Base-by-base conservation (phyloP, 1,284 basidiomycete species). In the Trichosporon sp. region DNA sequence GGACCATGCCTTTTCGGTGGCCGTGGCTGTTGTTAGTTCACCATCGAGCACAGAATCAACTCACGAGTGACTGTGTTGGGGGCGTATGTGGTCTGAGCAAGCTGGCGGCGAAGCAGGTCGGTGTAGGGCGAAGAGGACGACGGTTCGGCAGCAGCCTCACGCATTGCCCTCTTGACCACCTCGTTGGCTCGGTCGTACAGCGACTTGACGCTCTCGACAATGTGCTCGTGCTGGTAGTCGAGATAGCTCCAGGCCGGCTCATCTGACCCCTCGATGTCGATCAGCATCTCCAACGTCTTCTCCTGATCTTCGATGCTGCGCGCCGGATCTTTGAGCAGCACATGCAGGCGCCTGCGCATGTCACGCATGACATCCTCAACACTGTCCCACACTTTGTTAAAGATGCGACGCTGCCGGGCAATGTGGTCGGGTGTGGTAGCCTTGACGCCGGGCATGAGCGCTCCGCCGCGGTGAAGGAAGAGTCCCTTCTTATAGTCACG, bases 401-500 rank as follows among this genome's bases (percentile, higher is more conserved):
- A 86, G 37, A 99, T 90, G 37, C 94, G 86, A 72, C 88, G 90
- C 80, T 96, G 93, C 75, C 94, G 92, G 69, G 87, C 88, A 60
- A 75, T 76, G 63, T 79, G 77, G 36, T 73, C 82, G 75, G 56
- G 82, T 82, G 85, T 86, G 29, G 85, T 83, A 9, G 87, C 75
- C 25, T 70, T 73, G 4, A 76, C 73, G 4, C 76, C 79, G 14
- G 80, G 88, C 5, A 91, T 83, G 2, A 95, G 83, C 73, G 94
- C 92, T 0, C 89, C 90, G 0, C 93, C 90, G 16, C 92, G 86
- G 57, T 95, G 85, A 34, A 99, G 84, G 78, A 91, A 89, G 69
- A 93, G 91, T 34, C 95, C 96, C 80, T 97, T 97, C 81, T 96
- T 96, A 84, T 99, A 99, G 72, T 97, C 95, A 36, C 94, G 87